phyloP scores from a whole-genome alignment of 2,329 filamentous ascomycete genomes.

The Metarhizium humberi region DNA sequence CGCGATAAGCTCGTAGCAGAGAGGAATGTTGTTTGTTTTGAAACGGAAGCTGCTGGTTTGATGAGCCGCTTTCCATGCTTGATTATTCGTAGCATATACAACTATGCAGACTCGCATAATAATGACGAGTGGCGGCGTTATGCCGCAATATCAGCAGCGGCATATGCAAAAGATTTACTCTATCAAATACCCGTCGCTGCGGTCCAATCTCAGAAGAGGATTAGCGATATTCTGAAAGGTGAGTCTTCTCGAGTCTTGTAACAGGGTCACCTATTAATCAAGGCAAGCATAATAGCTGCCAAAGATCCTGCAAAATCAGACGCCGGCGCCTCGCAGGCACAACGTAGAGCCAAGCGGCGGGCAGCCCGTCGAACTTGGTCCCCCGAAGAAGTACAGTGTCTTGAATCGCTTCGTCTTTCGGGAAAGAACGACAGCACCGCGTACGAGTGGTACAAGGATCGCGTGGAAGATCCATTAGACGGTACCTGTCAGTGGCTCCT shows the following conservation, averaged over 20 bases:
- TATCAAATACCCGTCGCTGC: constrained; percentile 5
- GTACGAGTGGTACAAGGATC: constrained; percentile 23
- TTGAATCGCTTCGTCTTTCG: constrained; percentile 10
- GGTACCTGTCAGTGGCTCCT: constrained; percentile 25
- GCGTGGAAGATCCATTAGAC: constrained; percentile 2
- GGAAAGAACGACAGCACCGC: not conserved
- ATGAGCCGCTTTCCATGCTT: constrained; percentile 20
- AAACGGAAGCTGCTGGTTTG: constrained; percentile 22
- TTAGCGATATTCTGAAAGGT: constrained; percentile 6
- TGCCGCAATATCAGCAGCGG: constrained; percentile 20
- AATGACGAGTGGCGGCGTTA: constrained; percentile 21
- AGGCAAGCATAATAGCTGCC: not conserved
- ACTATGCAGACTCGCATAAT: constrained; percentile 26
- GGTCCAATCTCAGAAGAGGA: constrained; percentile 8
- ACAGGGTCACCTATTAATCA: not conserved
- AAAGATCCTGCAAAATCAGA: not conserved
- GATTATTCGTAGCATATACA: constrained; percentile 24
- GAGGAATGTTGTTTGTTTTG: constrained; percentile 8
- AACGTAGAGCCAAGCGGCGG: constrained; percentile 1
- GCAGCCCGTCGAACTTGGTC: not conserved
- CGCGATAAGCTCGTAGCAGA: constrained; percentile 15
- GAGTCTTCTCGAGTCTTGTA: not conserved
- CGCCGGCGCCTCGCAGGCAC: not conserved
- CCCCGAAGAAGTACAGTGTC: constrained; percentile 5
- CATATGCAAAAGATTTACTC: constrained; percentile 18